Evolutionary conservation across 805 yeast genomes (phyloP).

Genomic region (Schizosaccharomyces octosporus): DNA sequence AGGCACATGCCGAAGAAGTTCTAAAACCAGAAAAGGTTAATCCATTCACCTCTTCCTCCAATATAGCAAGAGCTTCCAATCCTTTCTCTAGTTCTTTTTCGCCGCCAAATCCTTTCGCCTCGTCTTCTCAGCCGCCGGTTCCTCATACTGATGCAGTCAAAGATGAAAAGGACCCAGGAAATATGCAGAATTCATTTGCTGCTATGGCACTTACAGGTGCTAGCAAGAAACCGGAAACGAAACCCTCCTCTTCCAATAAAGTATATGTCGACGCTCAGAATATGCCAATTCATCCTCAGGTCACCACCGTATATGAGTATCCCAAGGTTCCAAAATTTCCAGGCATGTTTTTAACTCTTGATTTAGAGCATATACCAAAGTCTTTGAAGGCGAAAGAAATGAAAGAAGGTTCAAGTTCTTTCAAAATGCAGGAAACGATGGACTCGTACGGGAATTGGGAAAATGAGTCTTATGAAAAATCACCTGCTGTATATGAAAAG

Average conservation of each 20-base stretch:
- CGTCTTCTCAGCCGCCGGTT: too few relatives aligned
- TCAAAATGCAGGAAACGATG: too few relatives aligned
- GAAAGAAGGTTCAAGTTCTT: neutral
- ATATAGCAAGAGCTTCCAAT: neutral
- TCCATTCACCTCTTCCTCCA: neutral
- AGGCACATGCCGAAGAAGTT: neutral
- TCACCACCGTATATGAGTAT: neutral
- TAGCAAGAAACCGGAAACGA: too few relatives aligned
- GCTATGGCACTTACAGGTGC: too few relatives aligned
- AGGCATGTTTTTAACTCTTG: neutral
- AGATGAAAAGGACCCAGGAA: too few relatives aligned
- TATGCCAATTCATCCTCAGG: neutral
- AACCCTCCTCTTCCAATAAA: too few relatives aligned
- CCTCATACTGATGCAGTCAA: too few relatives aligned
- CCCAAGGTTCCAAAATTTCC: neutral
- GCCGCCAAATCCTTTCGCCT: too few relatives aligned
- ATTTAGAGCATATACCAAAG: neutral
- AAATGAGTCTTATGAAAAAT: conserved; percentile 7
- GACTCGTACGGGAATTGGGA: conserved; percentile 7
- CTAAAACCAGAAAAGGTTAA: neutral
- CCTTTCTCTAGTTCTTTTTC: neutral
- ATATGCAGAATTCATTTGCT: too few relatives aligned
- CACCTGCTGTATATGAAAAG: conserved; percentile 28
- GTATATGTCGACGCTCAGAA: neutral
- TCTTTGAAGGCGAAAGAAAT: neutral